Evolutionary conservation across 768 basidiomycete species (phyloP).

Genomic region (Tubosaeta sp.): DNA sequence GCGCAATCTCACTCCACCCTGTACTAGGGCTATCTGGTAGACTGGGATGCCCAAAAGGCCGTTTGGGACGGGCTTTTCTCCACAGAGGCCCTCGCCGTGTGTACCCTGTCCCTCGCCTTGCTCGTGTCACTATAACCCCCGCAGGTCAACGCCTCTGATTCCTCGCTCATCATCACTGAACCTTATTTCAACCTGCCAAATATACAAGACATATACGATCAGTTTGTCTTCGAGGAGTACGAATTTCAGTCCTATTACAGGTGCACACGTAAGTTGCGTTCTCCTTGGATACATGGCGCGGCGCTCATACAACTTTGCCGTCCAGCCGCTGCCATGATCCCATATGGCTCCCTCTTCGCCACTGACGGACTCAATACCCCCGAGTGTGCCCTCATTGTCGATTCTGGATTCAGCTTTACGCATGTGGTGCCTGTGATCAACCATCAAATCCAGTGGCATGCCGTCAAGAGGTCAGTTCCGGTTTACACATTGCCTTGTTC

Average conservation of each 20-base stretch:
- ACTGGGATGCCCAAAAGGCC: constrained; percentile 94
- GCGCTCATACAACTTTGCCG: constrained; percentile 16
- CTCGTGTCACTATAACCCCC: constrained; percentile 7
- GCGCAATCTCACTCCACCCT: constrained; percentile 11
- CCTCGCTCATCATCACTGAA: constrained; percentile 84
- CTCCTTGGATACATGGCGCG: constrained; percentile 18
- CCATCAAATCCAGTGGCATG: constrained; percentile 70
- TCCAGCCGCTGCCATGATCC: constrained; percentile 75
- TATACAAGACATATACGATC: constrained; percentile 89
- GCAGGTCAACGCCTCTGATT: constrained; percentile 69
- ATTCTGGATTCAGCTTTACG: constrained; percentile 93
- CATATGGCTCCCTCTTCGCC: constrained; percentile 68
- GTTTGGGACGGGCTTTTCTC: constrained; percentile 92
- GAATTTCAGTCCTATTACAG: constrained; percentile 83
- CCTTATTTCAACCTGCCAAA: constrained; percentile 93
- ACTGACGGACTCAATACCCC: constrained; percentile 47
- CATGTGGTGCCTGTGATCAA: constrained; percentile 83
- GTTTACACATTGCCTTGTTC: constrained; percentile 11
- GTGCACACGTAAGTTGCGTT: constrained; percentile 63
- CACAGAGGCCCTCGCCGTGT: constrained; percentile 60
- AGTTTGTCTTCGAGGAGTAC: constrained; percentile 96
- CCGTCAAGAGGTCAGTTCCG: constrained; percentile 67
- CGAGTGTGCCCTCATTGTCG: constrained; percentile 79
- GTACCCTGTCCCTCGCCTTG: constrained; percentile 12
- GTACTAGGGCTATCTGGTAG: constrained; percentile 80